A percentile compares a stretch with the other conserved stretches of the same genome.
Evolutionary conservation across 768 basidiomycete genomes (phyloP).

Genomic region (Tephrocybe sp.): DNA sequence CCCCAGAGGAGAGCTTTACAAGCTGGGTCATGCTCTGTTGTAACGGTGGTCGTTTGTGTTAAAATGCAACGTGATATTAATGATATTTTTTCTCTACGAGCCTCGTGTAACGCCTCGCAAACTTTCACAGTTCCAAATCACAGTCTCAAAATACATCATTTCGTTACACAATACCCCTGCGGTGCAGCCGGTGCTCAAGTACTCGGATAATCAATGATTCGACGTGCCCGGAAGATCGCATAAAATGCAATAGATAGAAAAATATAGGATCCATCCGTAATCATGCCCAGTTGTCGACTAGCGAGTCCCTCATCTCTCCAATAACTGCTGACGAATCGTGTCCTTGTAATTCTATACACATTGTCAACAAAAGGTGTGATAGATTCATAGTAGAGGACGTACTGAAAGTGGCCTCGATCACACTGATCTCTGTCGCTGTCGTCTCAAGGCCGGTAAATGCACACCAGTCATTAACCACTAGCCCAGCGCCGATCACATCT

Average conservation of each 20-base stretch:
- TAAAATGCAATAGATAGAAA: not conserved
- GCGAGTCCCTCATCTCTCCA: slow-evolving; percentile 86
- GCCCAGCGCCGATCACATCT: slow-evolving; percentile 94
- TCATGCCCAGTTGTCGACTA: slow-evolving; percentile 93
- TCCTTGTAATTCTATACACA: slow-evolving; percentile 71
- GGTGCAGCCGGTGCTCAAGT: too few species aligned
- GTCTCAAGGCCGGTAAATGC: slow-evolving; percentile 99
- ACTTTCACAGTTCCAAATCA: too few species aligned
- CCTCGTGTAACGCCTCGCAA: too few species aligned
- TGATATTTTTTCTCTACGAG: too few species aligned
- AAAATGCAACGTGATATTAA: not conserved
- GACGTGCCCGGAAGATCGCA: too few species aligned
- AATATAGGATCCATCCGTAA: not conserved
- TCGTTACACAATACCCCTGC: too few species aligned
- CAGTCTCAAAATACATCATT: too few species aligned
- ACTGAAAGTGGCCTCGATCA: slow-evolving; percentile 98
- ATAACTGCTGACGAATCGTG: slow-evolving; percentile 80
- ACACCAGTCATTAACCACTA: slow-evolving; percentile 99
- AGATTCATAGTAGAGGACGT: slow-evolving; percentile 30
- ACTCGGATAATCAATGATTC: too few species aligned
- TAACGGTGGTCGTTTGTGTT: not conserved
- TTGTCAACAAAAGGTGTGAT: slow-evolving; percentile 4
- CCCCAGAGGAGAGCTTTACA: slow-evolving; percentile 18
- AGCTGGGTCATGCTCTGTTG: slow-evolving; percentile 12
- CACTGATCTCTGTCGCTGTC: slow-evolving; percentile 98